phyloP scores from a whole-genome alignment of 2,329 filamentous ascomycete genomes.

The Fusarium nanum region DNA sequence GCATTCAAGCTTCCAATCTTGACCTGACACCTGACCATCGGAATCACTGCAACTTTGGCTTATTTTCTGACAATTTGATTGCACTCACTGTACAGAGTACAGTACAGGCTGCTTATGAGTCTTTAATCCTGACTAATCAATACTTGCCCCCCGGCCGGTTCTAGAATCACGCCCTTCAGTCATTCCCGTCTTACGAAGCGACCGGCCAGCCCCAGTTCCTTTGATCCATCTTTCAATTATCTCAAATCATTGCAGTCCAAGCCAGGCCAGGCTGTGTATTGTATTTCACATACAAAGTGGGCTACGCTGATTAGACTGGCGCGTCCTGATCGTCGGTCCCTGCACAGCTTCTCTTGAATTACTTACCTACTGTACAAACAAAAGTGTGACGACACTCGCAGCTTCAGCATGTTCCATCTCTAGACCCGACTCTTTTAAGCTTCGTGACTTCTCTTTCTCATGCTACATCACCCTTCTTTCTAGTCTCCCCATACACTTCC shows the following conservation, averaged over 20 bases:
- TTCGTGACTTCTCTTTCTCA: neutral
- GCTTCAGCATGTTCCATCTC: slow-evolving; percentile 12
- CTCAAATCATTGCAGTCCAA: slow-evolving; percentile 29
- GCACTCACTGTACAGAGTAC: neutral
- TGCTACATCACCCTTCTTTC: neutral
- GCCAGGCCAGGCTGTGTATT: neutral
- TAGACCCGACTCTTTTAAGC: slow-evolving; percentile 5
- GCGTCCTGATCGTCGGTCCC: neutral
- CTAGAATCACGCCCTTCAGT: slow-evolving; percentile 26
- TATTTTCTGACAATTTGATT: neutral
- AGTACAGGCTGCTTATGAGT: neutral
- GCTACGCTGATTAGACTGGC: slow-evolving; percentile 8
- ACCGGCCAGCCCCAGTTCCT: neutral
- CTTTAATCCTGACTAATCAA: slow-evolving; percentile 25
- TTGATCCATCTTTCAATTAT: slow-evolving; percentile 7
- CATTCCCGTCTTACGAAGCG: slow-evolving; percentile 16
- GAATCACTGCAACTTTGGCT: neutral
- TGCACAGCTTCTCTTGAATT: slow-evolving; percentile 1
- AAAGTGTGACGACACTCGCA: slow-evolving; percentile 28
- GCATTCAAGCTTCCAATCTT: neutral
- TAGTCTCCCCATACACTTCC: neutral
- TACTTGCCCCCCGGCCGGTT: slow-evolving; percentile 17
- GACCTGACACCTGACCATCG: neutral
- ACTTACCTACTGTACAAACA: neutral
- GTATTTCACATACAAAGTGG: neutral